phyloP scores from a whole-genome alignment of 768 basidiomycete species.

The Coprinopsis marcescibilis region DNA sequence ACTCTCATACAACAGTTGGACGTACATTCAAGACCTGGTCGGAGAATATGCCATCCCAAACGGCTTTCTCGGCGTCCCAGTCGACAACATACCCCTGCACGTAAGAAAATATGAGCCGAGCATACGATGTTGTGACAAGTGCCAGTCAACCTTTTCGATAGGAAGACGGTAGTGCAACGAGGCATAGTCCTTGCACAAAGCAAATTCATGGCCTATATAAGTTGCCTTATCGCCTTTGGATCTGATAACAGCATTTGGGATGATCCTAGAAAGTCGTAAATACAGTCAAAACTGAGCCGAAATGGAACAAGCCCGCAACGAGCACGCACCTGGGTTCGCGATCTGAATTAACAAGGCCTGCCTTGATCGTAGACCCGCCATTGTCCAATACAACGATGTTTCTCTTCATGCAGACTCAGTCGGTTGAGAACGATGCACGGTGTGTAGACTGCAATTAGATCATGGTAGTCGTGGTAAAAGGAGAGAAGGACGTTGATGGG shows the following conservation, averaged over 20 bases:
- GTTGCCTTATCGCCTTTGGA: conserved; percentile 79
- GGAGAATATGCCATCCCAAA: conserved; percentile 91
- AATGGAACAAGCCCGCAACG: not conserved
- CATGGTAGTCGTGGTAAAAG: conserved; percentile 11
- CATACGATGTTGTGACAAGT: not conserved
- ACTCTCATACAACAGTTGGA: conserved; percentile 7
- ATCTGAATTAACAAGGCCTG: conserved; percentile 41
- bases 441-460: conserved; percentile 9
- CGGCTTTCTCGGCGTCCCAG: conserved; percentile 92
- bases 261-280: conserved; percentile 45
- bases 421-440: not conserved
- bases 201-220: conserved; percentile 84
- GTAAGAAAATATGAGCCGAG: conserved; percentile 6
- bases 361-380: conserved; percentile 79
- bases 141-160: conserved; percentile 71
- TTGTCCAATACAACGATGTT: conserved; percentile 75
- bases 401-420: conserved; percentile 12
- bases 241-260: conserved; percentile 78
- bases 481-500: not conserved
- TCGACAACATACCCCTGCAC: conserved; percentile 84
- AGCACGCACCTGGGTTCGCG: conserved; percentile 20
- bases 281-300: conserved; percentile 9
- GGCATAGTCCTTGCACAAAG: conserved; percentile 70
- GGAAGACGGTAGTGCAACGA: conserved; percentile 79
- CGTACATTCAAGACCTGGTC: conserved; percentile 60